A percentile compares a stretch with the other conserved stretches of the same genome.
phyloP scores from a whole-genome alignment of 257 asterid genomes.

The Osmanthus fragrans region DNA sequence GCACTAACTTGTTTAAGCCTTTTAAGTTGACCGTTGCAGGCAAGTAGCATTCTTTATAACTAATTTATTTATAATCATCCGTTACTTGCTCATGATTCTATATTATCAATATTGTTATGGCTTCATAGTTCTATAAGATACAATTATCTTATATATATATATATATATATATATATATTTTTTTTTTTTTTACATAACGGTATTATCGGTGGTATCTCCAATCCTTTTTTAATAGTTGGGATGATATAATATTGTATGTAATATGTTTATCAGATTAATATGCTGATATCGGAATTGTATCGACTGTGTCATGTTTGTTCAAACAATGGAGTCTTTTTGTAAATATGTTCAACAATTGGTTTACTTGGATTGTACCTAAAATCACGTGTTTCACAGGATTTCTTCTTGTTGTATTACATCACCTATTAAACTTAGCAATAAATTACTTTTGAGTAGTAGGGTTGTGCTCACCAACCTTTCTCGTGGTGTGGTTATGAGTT shows the following conservation, averaged over 20 bases:
- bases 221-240: neutral
- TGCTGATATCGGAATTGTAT: neutral
- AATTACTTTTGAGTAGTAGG: neutral
- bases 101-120: neutral
- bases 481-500: too few species aligned
- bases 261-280: neutral
- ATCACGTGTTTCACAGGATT: constrained; percentile 6
- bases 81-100: neutral
- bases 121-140: neutral
- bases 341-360: neutral
- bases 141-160: too few species aligned
- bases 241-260: neutral
- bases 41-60: neutral
- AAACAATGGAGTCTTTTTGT: neutral
- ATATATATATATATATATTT: too few species aligned
- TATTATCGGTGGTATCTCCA: neutral
- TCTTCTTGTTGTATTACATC: neutral
- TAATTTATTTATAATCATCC: neutral
- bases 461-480: too few species aligned
- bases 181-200: neutral
- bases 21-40: neutral
- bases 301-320: neutral
- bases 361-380: neutral
- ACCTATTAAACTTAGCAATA: neutral
- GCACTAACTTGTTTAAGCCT: neutral